These are phyloP conservation scores for Cystobasidium pallidum DNA, from an alignment of 1,284 basidiomycete species.

Conservation along the genomic window DNA sequence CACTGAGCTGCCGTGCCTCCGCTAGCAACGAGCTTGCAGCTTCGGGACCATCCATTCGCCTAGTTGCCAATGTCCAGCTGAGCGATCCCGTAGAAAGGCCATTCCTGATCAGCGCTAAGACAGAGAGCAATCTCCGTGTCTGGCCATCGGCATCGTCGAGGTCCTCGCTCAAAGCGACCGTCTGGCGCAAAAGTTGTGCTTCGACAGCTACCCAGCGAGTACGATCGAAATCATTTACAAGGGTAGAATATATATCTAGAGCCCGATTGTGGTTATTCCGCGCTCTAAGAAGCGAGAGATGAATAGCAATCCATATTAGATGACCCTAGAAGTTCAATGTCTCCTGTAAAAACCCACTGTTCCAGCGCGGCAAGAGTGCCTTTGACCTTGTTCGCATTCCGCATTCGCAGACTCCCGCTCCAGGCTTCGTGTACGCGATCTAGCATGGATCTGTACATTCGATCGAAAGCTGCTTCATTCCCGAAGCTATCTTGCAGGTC, in stretches of 20 bases:
- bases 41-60: slow-evolving; percentile 59
- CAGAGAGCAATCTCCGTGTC: slow-evolving; percentile 51
- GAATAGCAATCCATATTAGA: too few relatives aligned
- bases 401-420: slow-evolving; percentile 19
- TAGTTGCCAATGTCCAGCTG: slow-evolving; percentile 47
- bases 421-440: slow-evolving; percentile 33
- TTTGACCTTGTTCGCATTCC: slow-evolving; percentile 33
- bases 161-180: slow-evolving; percentile 45
- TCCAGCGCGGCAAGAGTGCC: slow-evolving; percentile 35
- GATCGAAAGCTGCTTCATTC: slow-evolving; percentile 12
- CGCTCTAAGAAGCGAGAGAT: neutral
- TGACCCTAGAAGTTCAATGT: neutral
- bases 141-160: slow-evolving; percentile 42
- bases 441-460: slow-evolving; percentile 12
- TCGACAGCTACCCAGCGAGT: slow-evolving; percentile 45
- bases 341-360: slow-evolving; percentile 10
- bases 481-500: slow-evolving; percentile 53
- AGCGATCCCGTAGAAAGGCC: slow-evolving; percentile 47
- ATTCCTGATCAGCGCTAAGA: slow-evolving; percentile 52
- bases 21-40: slow-evolving; percentile 63
- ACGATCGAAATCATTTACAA: neutral
- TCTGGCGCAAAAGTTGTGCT: slow-evolving; percentile 44
- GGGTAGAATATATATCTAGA: slow-evolving; percentile 8
- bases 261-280: slow-evolving; percentile 2
- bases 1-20: slow-evolving; percentile 62